These are phyloP conservation scores for Hericium erinaceus DNA, from an alignment of 768 basidiomycete species.

Conservation along the genomic window DNA sequence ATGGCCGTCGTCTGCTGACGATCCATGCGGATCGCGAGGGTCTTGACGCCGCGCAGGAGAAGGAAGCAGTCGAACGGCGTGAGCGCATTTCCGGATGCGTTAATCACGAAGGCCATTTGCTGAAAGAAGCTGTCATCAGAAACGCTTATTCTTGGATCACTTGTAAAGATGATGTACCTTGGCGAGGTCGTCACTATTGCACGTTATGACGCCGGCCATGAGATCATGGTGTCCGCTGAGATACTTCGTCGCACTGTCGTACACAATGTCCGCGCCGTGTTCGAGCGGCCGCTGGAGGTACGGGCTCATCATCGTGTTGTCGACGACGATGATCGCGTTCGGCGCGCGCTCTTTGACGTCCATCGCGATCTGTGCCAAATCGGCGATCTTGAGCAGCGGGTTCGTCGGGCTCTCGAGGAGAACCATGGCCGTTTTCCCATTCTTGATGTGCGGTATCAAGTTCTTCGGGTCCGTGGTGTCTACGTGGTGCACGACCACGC, in stretches of 20 bases:
- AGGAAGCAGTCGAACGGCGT: slow-evolving; percentile 96
- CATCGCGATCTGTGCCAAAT: slow-evolving; percentile 74
- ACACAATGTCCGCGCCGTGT: slow-evolving; percentile 93
- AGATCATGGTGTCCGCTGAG: slow-evolving; percentile 97
- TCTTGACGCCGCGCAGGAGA: slow-evolving; percentile 91
- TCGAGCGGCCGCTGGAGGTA: slow-evolving; percentile 93
- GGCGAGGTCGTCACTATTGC: slow-evolving; percentile 84
- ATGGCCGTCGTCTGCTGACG: slow-evolving; percentile 79
- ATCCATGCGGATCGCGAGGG: slow-evolving; percentile 92
- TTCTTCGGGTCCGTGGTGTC: slow-evolving; percentile 75
- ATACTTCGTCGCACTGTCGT: slow-evolving; percentile 97
- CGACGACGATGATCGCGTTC: slow-evolving; percentile 79
- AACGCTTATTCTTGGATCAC: background rate
- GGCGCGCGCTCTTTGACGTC: slow-evolving; percentile 78
- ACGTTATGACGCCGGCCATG: slow-evolving; percentile 94
- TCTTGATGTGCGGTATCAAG: slow-evolving; percentile 53
- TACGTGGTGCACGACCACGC: slow-evolving; percentile 85
- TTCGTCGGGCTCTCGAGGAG: slow-evolving; percentile 97
- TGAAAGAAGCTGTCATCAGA: slow-evolving; percentile 21
- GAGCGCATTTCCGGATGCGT: slow-evolving; percentile 87
- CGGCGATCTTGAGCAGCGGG: slow-evolving; percentile 90
- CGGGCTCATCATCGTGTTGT: slow-evolving; percentile 99
- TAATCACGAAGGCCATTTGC: slow-evolving; percentile 88
- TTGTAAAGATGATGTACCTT: slow-evolving; percentile 39
- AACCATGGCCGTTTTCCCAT: slow-evolving; percentile 85